Conservation (phyloP, 768 basidiomycete species). For the Lactifluus piperatus region DNA sequence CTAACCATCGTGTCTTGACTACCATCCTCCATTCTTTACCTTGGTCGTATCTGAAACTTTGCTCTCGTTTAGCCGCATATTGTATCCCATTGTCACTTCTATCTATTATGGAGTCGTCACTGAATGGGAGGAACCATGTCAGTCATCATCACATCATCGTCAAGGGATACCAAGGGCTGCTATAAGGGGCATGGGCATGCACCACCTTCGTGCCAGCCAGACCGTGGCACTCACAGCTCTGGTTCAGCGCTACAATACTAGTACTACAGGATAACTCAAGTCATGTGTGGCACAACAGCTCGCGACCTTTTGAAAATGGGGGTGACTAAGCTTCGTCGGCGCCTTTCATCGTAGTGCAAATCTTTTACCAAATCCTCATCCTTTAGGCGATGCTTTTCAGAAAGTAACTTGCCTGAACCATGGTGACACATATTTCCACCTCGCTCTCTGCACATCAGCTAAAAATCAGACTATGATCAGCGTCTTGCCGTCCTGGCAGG, state of each 20-base stretch:
- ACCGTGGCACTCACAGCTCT: not conserved
- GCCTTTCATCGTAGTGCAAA: not conserved
- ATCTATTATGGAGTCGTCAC: not conserved
- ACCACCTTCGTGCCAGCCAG: not conserved
- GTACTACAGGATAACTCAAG: not conserved
- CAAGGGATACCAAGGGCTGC: no score
- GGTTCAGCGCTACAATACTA: not conserved
- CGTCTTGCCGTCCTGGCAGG: no score
- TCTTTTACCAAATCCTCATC: no score
- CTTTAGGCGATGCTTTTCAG: no score
- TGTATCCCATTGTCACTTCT: constrained; percentile 6
- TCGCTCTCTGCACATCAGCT: not conserved
- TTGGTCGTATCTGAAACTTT: not conserved
- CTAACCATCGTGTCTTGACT: constrained; percentile 25
- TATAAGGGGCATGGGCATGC: not conserved
- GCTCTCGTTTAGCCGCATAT: not conserved
- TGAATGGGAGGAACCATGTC: not conserved
- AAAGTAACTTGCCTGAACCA: no score
- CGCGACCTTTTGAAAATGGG: not conserved
- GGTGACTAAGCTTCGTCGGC: not conserved
- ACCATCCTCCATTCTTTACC: not conserved
- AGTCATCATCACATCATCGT: not conserved
- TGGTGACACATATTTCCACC: no score
- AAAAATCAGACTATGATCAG: not conserved
- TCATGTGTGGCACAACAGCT: not conserved